These are phyloP conservation scores for Pseudogymnoascus sp. DNA, from an alignment of 2,329 filamentous ascomycete genomes.

Conservation along the genomic window DNA sequence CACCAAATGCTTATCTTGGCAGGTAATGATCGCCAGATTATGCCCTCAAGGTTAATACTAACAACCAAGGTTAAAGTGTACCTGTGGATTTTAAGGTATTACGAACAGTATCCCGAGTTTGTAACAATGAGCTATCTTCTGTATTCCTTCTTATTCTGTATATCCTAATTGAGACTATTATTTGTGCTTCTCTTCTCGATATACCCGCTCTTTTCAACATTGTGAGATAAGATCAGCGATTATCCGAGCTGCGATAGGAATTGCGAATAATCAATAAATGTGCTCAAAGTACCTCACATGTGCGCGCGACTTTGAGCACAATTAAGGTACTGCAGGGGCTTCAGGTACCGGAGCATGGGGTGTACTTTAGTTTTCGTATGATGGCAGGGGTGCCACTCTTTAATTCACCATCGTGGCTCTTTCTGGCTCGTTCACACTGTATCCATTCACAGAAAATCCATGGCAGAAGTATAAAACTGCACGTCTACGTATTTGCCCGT, in stretches of 20 bases:
- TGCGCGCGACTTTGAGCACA: constrained; percentile 5
- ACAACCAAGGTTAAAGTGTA: background rate
- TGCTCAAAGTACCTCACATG: constrained; percentile 6
- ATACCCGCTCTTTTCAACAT: background rate
- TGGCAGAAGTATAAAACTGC: background rate
- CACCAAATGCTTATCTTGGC: background rate
- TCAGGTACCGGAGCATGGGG: background rate
- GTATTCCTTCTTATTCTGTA: background rate
- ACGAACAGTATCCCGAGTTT: background rate
- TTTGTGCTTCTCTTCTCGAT: background rate
- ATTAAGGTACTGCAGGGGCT: background rate
- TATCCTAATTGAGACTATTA: background rate
- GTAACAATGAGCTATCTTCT: background rate
- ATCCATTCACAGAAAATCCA: background rate
- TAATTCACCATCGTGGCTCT: background rate
- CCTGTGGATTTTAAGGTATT: background rate
- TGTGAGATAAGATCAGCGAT: background rate
- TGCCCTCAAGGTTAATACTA: background rate
- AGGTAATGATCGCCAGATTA: background rate
- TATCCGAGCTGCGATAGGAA: background rate
- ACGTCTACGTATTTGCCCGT: background rate
- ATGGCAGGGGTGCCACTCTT: background rate
- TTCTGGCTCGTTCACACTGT: background rate
- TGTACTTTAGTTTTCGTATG: background rate
- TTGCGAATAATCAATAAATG: constrained; percentile 6